Evolutionary conservation across 169 alveolate genomes (phyloP), one percentile per base, ranked within the genome.

Genomic region (Eimeria tenella): DNA sequence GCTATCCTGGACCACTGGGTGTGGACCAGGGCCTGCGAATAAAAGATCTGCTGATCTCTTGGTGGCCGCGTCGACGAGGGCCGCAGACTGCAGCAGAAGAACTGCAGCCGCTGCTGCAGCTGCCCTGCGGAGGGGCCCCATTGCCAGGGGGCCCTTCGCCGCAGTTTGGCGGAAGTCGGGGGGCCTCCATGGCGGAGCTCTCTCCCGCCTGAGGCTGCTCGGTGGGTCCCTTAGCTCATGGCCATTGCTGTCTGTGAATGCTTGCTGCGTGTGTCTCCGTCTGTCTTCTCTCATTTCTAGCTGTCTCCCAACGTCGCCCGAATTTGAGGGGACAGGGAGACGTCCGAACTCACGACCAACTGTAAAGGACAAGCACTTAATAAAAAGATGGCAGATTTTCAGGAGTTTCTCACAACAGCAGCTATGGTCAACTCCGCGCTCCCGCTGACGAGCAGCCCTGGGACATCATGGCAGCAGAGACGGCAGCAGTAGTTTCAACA

Each of bases 401-500:
- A 11, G 65, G n/a, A 15, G 65, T 15, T 58, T 9, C 65, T 3
- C 17, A 9, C n/a, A 11, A 17, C 73, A 17, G 73, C 73, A 17
- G 73, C 73, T 13, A 23, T 17, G 11, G 73, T 23, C 8, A 31
- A 31, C 42, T 31, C 0, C 52, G 77, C 52, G 42, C 8, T 15
- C n/a, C 65, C 5, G 65, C 52, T 5, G 77, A n/a, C 77, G 10
- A 31, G 42, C 42, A 31, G 50, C 5, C 53, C 11, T 23, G 77
- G 52, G 77, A 21, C 77, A 68, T 50, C 77, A 13, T 68, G 77
- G n/a, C 77, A 50, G 77, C 50, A 68, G 4, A 2, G 42, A 50
- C 77, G 25, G 77, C 77, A 68, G 77, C 77, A 68, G 77, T 50
- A 68, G 50, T 50, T 23, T 49, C 77, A 68, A 50, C 77, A 68